Evolutionary conservation across 2,329 filamentous ascomycete species (phyloP).

Genomic region (Fusarium longipes): DNA sequence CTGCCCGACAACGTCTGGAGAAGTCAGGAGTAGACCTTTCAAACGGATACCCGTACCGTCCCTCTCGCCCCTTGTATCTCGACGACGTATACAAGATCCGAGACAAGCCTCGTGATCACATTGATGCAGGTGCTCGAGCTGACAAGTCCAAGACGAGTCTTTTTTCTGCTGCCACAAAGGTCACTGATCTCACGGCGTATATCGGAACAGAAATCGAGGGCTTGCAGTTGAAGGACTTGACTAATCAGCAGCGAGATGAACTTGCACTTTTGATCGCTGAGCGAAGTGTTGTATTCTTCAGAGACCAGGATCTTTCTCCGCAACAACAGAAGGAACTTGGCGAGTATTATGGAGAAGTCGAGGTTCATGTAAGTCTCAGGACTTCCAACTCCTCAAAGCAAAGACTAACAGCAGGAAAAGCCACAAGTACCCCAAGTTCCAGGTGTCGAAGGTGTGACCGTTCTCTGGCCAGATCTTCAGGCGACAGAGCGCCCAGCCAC

Average conservation of each 20-base stretch:
- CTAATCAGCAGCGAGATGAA: constrained; percentile 68
- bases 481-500: constrained; percentile 69
- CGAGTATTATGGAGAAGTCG: constrained; percentile 72
- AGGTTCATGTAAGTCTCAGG: constrained; percentile 68
- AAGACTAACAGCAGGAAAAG: constrained; percentile 49
- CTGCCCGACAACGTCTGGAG: constrained; percentile 68
- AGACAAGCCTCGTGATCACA: constrained; percentile 62
- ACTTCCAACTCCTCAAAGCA: fast-evolving
- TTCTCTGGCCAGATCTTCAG: constrained; percentile 77
- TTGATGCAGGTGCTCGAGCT: constrained; percentile 72
- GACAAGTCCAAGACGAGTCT: constrained; percentile 72
- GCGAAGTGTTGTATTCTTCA: constrained; percentile 73
- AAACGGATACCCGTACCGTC: constrained; percentile 77
- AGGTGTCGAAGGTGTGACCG: constrained; percentile 70
- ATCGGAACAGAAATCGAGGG: constrained; percentile 75
- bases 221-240: constrained; percentile 71
- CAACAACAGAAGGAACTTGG: constrained; percentile 73
- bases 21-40: constrained; percentile 78
- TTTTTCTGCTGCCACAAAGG: constrained; percentile 69
- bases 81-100: constrained; percentile 77
- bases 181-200: constrained; percentile 69
- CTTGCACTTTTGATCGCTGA: constrained; percentile 72
- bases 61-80: constrained; percentile 73
- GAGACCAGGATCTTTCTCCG: constrained; percentile 70
- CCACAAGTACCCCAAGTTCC: constrained; percentile 79